Evolutionary conservation across 768 basidiomycete genomes (phyloP), one percentile per base, ranked within the genome.

Genomic region (Grammothele lineata): DNA sequence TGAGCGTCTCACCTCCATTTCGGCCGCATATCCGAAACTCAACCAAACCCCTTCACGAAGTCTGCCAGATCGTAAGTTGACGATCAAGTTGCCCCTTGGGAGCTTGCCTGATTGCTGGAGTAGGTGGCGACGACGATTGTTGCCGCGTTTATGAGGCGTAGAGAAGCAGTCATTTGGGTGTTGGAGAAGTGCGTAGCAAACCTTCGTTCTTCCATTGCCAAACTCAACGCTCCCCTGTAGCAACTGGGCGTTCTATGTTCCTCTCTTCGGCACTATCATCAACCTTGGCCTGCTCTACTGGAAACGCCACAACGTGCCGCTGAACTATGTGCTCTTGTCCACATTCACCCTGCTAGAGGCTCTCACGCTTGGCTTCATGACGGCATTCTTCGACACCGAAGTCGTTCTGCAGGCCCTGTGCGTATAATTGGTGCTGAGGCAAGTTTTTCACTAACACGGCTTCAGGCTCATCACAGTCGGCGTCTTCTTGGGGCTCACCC

Each of bases 311-410:
- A 81, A 79, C 62, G 82, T 90, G 63, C 95, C 95, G 19, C 71
- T 80, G 64, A 99, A 99, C 66, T 73, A 95, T 49, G 73, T 91
- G 37, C 71, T 97, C 23, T 73, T 99, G 30, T 80, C 84, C 17
- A 73, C 85, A 2, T 99, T 98, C 68, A 99, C 96, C 8, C 60
- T 88, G 19, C 74, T 95, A 73, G 96, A 99, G 66, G 86, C 91
- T 5, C 83, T 91, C 62, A 85, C 92, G 10, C 73, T 99, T 39
- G 96, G 96, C n/a, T 71, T 90, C 7, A 80, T 85, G 25, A 77
- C 88, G 21, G 87, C 85, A 0, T 90, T 84, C 67, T 83, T 78
- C 60, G 78, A 88, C 59, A 81, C 76, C 47, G 57, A 65, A 17
- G 72, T 94, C 45, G 86, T 97, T 21, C 66, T 97, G 30, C 91